Evolutionary conservation across 352 stramenopile species (phyloP).

Genomic region (Pythium scleroteichum): DNA sequence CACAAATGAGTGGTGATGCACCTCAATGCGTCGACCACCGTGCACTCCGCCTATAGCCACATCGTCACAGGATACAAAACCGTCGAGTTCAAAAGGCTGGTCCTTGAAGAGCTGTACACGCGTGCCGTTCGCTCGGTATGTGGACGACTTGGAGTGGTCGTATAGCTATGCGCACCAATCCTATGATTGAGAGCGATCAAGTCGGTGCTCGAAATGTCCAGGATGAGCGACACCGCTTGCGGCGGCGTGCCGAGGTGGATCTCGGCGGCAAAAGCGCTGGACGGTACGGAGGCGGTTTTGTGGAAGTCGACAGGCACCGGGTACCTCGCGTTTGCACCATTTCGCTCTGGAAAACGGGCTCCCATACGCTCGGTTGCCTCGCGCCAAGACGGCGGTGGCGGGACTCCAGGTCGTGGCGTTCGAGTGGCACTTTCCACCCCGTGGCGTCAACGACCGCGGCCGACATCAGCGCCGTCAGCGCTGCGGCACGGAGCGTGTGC

Average conservation of each 20-base stretch:
- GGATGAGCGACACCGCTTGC: constrained; percentile 1
- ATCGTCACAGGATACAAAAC: constrained; percentile 17
- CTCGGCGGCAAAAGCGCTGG: background rate
- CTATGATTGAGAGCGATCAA: constrained; percentile 13
- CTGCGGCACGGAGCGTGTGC: background rate
- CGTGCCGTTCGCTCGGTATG: constrained; percentile 21
- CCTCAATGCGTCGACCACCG: background rate
- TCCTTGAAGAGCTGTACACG: constrained; percentile 1
- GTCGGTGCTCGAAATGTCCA: constrained; percentile 8
- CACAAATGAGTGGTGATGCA: constrained; percentile 3
- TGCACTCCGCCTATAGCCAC: background rate
- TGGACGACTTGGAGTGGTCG: constrained; percentile 23
- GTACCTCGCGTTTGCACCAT: no score
- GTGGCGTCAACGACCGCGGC: constrained; percentile 4
- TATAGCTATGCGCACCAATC: constrained; percentile 10
- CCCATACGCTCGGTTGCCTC: constrained; percentile 8
- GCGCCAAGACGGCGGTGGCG: background rate
- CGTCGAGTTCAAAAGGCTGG: constrained; percentile 5
- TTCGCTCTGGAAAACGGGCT: constrained; percentile 3
- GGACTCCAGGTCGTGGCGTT: background rate
- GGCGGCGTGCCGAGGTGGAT: constrained; percentile 15
- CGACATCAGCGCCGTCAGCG: background rate
- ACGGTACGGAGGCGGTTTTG: background rate
- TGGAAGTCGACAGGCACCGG: constrained; percentile 12
- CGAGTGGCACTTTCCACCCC: constrained; percentile 5